Conservation (phyloP, 805 yeast species). For the Nakazawaea populi region DNA sequence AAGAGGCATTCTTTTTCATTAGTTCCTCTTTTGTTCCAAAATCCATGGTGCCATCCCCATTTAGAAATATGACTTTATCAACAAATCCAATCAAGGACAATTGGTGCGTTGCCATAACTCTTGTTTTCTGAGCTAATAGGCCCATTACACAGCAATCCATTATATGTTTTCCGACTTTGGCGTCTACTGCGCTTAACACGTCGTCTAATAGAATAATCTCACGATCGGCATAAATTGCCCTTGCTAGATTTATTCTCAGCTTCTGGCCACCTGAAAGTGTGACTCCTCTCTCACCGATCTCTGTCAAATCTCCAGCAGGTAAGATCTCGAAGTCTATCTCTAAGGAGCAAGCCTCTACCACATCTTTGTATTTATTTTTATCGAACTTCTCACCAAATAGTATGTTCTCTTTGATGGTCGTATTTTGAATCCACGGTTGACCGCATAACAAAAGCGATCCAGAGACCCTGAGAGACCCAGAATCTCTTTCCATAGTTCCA, state of each 20-base stretch:
- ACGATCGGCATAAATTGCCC: constrained; percentile 60
- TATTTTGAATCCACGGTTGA: constrained; percentile 47
- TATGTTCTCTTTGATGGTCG: constrained; percentile 44
- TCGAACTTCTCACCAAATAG: constrained; percentile 43
- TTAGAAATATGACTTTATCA: constrained; percentile 61
- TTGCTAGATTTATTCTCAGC: constrained; percentile 58
- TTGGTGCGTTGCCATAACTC: constrained; percentile 82
- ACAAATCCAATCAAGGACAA: constrained; percentile 64
- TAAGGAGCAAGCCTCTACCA: constrained; percentile 44
- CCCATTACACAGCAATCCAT: constrained; percentile 59
- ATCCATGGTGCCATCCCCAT: constrained; percentile 56
- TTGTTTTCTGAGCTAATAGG: constrained; percentile 49
- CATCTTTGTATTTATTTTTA: constrained; percentile 31
- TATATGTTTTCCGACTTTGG: constrained; percentile 57
- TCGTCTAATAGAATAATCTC: constrained; percentile 61
- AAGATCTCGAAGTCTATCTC: constrained; percentile 37
- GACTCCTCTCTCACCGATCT: constrained; percentile 57
- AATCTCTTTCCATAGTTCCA: constrained; percentile 50
- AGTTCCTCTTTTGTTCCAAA: constrained; percentile 59
- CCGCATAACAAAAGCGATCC: constrained; percentile 50
- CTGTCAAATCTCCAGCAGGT: constrained; percentile 47
- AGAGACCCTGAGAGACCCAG: constrained; percentile 42
- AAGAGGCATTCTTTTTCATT: constrained; percentile 26
- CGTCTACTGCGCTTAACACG: constrained; percentile 66
- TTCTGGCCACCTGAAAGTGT: constrained; percentile 60